These are phyloP conservation scores for Citrus inodora DNA, from an alignment of 345 rosid species.

Conservation along the genomic window DNA sequence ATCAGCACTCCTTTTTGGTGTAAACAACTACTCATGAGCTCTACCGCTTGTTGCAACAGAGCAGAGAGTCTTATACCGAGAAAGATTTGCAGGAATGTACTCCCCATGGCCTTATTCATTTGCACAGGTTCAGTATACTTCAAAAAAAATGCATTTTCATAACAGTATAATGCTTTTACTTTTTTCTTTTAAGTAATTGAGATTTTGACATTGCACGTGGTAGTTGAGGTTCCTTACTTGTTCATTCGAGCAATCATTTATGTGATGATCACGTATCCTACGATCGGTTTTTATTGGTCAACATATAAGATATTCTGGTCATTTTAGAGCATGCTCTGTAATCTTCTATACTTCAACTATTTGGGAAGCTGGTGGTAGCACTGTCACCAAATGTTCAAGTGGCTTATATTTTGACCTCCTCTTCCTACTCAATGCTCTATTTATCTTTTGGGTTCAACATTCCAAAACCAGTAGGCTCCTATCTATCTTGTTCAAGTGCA, in stretches of 20 bases:
- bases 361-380: constrained; percentile 32
- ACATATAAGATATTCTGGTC: constrained; percentile 31
- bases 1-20: constrained; percentile 14
- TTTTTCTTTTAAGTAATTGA: neutral
- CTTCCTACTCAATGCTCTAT: constrained; percentile 24
- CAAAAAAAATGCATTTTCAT: neutral
- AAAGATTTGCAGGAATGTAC: constrained; percentile 25
- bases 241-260: constrained; percentile 20
- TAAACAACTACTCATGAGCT: constrained; percentile 21
- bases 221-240: constrained; percentile 24
- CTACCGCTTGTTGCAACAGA: constrained; percentile 21
- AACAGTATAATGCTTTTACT: neutral
- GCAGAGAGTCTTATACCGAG: constrained; percentile 15
- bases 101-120: constrained; percentile 21
- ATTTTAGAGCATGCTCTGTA: constrained; percentile 20
- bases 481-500: neutral
- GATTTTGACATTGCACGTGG: constrained; percentile 3
- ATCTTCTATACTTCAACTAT: constrained; percentile 27
- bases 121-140: constrained; percentile 14
- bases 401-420: constrained; percentile 29
- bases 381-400: constrained; percentile 30
- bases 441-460: constrained; percentile 31
- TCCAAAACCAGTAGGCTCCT: constrained; percentile 25
- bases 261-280: constrained; percentile 29
- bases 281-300: constrained; percentile 29